Evolutionary conservation across 345 rosid genomes (phyloP).

Genomic region (Citrus trifoliata): DNA sequence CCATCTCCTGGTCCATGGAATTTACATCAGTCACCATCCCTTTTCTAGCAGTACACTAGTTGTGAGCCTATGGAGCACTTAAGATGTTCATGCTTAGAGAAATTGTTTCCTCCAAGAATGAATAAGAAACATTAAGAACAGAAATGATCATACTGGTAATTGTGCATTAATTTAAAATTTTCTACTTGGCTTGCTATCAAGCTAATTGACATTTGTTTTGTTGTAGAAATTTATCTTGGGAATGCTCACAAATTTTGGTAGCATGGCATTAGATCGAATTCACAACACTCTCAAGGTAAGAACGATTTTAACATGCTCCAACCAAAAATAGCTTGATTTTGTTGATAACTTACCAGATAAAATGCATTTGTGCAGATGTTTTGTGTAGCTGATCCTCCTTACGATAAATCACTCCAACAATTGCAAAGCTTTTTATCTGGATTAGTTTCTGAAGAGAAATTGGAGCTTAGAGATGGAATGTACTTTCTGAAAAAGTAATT

Average conservation of each 20-base stretch:
- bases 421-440: conserved; percentile 89
- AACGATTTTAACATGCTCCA: neutral
- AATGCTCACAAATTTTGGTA: conserved; percentile 94
- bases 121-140: neutral
- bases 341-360: neutral
- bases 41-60: neutral
- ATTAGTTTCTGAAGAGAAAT: conserved; percentile 80
- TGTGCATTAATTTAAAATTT: neutral
- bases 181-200: neutral
- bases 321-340: neutral
- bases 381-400: conserved; percentile 86
- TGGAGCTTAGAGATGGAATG: conserved; percentile 78
- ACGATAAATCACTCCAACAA: conserved; percentile 90
- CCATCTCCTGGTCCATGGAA: no score
- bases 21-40: neutral
- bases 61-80: neutral
- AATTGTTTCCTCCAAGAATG: neutral
- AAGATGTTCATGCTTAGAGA: neutral
- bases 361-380: conserved; percentile 64
- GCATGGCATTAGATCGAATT: conserved; percentile 85
- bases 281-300: conserved; percentile 90
- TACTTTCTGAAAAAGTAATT: conserved; percentile 75
- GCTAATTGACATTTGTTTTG: conserved; percentile 16
- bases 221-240: conserved; percentile 88
- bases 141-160: neutral